These are phyloP conservation scores for Aureobasidium sp. DNA, from an alignment of 2,329 filamentous ascomycete genomes.

Conservation along the genomic window DNA sequence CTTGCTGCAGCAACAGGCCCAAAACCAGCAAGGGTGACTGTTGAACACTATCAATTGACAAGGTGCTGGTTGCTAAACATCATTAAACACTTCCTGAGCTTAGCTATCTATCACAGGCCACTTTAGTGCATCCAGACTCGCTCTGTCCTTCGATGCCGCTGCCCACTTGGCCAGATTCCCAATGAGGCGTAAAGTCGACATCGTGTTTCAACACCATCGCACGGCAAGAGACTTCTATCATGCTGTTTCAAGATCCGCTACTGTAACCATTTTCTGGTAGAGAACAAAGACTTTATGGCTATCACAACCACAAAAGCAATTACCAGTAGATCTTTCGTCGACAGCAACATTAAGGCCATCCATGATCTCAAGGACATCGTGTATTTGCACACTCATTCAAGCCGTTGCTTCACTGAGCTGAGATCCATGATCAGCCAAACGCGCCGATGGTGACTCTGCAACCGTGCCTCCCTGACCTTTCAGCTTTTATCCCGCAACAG, in stretches of 20 bases:
- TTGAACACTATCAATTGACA: neutral
- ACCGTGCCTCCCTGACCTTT: neutral
- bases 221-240: neutral
- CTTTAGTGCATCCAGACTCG: neutral
- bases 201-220: neutral
- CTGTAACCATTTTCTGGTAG: no score
- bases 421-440: neutral
- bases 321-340: neutral
- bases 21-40: neutral
- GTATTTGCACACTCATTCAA: neutral
- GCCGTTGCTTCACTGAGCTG: neutral
- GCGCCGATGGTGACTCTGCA: neutral
- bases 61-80: neutral
- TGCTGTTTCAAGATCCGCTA: neutral
- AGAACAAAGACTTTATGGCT: neutral
- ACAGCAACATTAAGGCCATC: neutral
- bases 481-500: no score
- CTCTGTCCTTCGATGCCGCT: neutral
- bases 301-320: neutral
- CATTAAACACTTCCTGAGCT: neutral
- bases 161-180: neutral
- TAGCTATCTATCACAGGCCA: neutral
- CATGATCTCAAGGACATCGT: neutral
- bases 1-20: neutral
- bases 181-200: neutral